Evolutionary conservation across 2,329 filamentous ascomycete species (phyloP), one percentile per base, ranked within the genome.

Genomic region (Aspergillus sp.): DNA sequence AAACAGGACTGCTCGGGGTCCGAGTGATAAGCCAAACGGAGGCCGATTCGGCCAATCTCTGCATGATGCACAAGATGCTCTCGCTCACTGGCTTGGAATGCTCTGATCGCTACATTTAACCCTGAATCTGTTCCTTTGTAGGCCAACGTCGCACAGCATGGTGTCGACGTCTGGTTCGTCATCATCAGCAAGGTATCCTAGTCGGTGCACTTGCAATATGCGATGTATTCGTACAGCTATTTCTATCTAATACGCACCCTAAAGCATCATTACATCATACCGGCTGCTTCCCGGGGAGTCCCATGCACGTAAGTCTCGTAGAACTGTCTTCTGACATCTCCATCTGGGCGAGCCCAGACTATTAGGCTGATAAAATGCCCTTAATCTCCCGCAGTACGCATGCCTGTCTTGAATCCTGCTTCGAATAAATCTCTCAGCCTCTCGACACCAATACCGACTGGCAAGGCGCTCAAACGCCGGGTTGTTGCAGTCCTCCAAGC

Each of bases 401-500:
- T 12, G 27, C 24, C 66, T 48, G 41, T 65, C 63, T 14, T 61
- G 23, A 5, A 64, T 41, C 54, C 66, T 65, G n/a, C 44, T 55
- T n/a, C 53, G 19, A 33, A 64, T 58, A 6, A 62, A 40, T 3
- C 49, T n/a, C 6, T 52, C 17, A 2, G 55, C 52, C 21, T 52
- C 58, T 12, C 43, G 27, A 6, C 54, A 39, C 61, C 56, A 66
- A 35, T 66, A 64, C 7, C 52, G 59, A 33, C 57, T 61, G 3
- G 63, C 56, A 9, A 52, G 56, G 6, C 40, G 47, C 23, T 61
- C 52, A 44, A 66, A 65, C 19, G 59, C 41, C 1, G 54, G 35
- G 40, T 60, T 40, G 17, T 58, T 60, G 21, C 59, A 60, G 37
- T 62, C 54, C 27, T 52, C 49, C 15, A 58, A 57, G 17, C 52